Evolutionary conservation across 768 basidiomycete species (phyloP).

Genomic region (Gautieria morchelliformis): DNA sequence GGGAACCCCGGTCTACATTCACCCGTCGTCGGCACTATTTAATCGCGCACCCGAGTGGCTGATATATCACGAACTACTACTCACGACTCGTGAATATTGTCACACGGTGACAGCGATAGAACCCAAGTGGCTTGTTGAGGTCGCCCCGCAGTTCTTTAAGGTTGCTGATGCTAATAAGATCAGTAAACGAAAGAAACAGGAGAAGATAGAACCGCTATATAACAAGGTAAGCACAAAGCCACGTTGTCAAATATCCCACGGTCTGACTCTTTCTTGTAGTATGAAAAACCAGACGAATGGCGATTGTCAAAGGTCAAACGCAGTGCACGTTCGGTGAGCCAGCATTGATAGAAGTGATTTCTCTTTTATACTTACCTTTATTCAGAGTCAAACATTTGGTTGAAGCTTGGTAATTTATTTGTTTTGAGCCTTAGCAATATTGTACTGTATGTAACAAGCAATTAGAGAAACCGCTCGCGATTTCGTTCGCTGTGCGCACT

Average conservation of each 20-base stretch:
- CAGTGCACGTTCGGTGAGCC: conserved; percentile 69
- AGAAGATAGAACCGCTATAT: conserved; percentile 93
- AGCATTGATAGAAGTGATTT: not conserved
- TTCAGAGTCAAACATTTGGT: conserved; percentile 85
- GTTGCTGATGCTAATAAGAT: conserved; percentile 97
- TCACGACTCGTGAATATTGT: conserved; percentile 94
- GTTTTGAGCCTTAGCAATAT: not conserved
- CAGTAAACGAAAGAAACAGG: conserved; percentile 89
- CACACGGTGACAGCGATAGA: conserved; percentile 92
- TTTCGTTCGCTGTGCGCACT: not conserved
- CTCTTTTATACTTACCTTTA: not conserved
- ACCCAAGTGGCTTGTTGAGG: conserved; percentile 97
- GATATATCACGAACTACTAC: conserved; percentile 89
- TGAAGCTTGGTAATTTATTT: conserved; percentile 18
- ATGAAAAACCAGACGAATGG: conserved; percentile 93
- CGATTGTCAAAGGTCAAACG: conserved; percentile 86
- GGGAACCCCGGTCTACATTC: conserved; percentile 98
- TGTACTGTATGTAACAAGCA: not conserved
- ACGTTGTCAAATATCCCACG: not conserved
- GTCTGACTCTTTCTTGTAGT: conserved; percentile 23
- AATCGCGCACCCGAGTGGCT: conserved; percentile 96
- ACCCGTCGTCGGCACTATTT: conserved; percentile 94
- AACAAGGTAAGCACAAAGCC: conserved; percentile 49
- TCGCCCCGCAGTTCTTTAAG: conserved; percentile 97
- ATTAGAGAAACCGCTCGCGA: not conserved